phyloP scores from a whole-genome alignment of 768 basidiomycete species.

The Amanita subjunquillea region DNA sequence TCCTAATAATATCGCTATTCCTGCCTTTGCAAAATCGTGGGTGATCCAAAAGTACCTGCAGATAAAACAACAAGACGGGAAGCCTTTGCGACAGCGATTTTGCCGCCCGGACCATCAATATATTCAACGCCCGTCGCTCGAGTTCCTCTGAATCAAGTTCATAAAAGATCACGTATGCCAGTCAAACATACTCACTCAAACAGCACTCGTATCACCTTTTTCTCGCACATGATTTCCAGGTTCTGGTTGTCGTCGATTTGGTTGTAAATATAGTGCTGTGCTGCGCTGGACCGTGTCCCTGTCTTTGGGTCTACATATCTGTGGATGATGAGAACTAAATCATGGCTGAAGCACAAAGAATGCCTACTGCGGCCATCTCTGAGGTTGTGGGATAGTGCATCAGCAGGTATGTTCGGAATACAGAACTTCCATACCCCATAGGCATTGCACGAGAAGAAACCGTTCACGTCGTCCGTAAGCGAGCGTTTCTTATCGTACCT shows the following conservation, averaged over 20 bases:
- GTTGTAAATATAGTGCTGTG: slow-evolving; percentile 43
- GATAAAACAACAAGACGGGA: slow-evolving; percentile 40
- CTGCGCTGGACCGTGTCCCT: slow-evolving; percentile 46
- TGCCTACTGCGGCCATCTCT: slow-evolving; percentile 48
- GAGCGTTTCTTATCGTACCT: slow-evolving; percentile 38
- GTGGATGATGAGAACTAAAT: background rate
- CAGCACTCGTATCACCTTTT: slow-evolving; percentile 35
- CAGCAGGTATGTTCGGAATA: background rate
- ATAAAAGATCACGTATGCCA: background rate
- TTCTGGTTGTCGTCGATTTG: slow-evolving; percentile 29
- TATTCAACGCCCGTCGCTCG: slow-evolving; percentile 48
- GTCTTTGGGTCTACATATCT: slow-evolving; percentile 46
- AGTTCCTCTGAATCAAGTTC: slow-evolving; percentile 19
- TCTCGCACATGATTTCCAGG: slow-evolving; percentile 26
- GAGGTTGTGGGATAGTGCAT: background rate
- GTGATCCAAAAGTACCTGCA: slow-evolving; percentile 45
- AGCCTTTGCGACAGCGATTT: slow-evolving; percentile 21
- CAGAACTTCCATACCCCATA: slow-evolving; percentile 33
- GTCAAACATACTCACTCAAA: slow-evolving; percentile 28
- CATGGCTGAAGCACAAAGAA: background rate
- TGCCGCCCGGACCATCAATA: slow-evolving; percentile 22
- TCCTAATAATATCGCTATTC: background rate
- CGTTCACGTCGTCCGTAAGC: slow-evolving; percentile 36
- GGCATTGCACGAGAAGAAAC: slow-evolving; percentile 29
- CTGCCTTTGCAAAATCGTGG: slow-evolving; percentile 39